Base-by-base conservation (phyloP, 2,329 filamentous ascomycete genomes). In the Ustulina deusta region DNA sequence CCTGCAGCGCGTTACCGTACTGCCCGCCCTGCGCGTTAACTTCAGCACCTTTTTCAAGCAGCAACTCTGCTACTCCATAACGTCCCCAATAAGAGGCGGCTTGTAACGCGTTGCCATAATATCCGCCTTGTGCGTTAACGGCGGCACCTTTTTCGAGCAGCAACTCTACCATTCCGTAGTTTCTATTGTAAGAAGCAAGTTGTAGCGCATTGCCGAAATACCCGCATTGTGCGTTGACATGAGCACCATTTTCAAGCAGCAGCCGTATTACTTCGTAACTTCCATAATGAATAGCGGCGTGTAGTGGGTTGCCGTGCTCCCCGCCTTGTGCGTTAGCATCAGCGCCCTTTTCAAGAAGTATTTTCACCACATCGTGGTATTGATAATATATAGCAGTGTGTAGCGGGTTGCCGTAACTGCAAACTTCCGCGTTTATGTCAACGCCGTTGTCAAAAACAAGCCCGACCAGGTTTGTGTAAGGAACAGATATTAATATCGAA, bases 61-160 rank as follows among this genome's bases (percentile, higher is more conserved):
- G 36, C 5, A 64, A 11, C 10, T 54, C 3, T 2, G n/a, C 11
- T 5, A 59, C 27, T 38, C 46, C 15, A 13, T 6, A 17, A 5
- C 27, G 4, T 5, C 13, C 22, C 7, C 40, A 5, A 22, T 3
- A 34, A 20, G 22, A n/a, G 34, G 56, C 46, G 6, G 46, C 48
- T 36, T 36, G 38, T 3, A 61, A 15, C 2, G 63, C 42, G 27
- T 17, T 66, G 27, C 29, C 29, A 7, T 6, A 56, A 0, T 9
- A 1, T 1, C 57, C 49, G n/a, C 34, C 38, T 34, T 57, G 17
- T 25, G 34, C 36, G 13, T 62, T 66, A 7, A 62, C 17, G 11
- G 62, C 29, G 7, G 58, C 63, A 40, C 63, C 63, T 0, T 48
- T 36, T 32, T 38, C 27, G 1, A 62, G n/a, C 15, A 62, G 49